These are phyloP conservation scores for Tephrocybe sp. DNA, from an alignment of 768 basidiomycete species.

Conservation along the genomic window DNA sequence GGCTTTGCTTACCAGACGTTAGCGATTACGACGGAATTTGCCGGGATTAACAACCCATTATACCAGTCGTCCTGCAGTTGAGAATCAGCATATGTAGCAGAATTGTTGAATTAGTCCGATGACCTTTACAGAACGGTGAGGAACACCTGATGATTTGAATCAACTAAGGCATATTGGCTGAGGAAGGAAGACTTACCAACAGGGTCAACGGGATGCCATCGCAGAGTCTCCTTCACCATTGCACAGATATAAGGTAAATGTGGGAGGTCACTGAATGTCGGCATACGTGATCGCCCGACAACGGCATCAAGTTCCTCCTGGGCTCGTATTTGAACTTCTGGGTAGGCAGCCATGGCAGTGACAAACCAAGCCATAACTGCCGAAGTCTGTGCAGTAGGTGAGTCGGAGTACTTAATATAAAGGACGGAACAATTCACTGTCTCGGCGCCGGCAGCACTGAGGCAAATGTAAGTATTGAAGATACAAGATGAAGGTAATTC, in stretches of 20 bases:
- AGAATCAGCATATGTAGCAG: constrained; percentile 23
- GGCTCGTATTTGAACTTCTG: constrained; percentile 8
- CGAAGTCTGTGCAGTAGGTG: constrained; percentile 5
- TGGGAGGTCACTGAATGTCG: constrained; percentile 9
- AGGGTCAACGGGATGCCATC: constrained; percentile 18
- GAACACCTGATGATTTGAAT: neutral
- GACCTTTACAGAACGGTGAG: neutral
- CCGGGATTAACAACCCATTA: constrained; percentile 26
- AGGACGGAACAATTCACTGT: neutral
- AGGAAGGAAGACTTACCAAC: constrained; percentile 14
- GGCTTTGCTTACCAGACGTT: constrained; percentile 8
- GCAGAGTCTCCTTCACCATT: constrained; percentile 20
- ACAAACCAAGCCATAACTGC: constrained; percentile 11
- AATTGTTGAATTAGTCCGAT: no score
- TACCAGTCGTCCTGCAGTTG: constrained; percentile 31
- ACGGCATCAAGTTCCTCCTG: constrained; percentile 10
- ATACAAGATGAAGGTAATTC: neutral
- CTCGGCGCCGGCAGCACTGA: constrained; percentile 10
- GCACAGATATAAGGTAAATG: constrained; percentile 19
- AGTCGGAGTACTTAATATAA: no score
- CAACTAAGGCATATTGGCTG: neutral
- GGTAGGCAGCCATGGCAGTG: constrained; percentile 7
- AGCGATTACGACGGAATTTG: constrained; percentile 24
- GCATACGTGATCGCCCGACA: constrained; percentile 1
- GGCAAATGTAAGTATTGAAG: neutral